These are phyloP conservation scores for Sarcodon sp. DNA, from an alignment of 768 basidiomycete species.

Conservation along the genomic window DNA sequence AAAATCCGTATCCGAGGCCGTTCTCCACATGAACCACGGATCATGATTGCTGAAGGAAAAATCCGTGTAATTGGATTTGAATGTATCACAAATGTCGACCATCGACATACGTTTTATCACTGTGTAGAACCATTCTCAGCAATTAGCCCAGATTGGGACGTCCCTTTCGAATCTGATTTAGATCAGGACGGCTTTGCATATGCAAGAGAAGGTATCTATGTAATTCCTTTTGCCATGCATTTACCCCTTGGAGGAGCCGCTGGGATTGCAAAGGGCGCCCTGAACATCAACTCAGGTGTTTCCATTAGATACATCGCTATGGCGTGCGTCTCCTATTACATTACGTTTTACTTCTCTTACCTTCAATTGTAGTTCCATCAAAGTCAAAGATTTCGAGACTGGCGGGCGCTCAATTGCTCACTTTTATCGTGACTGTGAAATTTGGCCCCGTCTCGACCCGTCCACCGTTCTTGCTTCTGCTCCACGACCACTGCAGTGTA, in stretches of 20 bases:
- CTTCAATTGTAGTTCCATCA: constrained; percentile 40
- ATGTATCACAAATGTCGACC: constrained; percentile 39
- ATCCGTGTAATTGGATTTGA: constrained; percentile 81
- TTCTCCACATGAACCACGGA: constrained; percentile 38
- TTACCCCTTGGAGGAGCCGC: constrained; percentile 42
- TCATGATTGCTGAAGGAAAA: constrained; percentile 64
- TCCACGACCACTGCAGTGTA: constrained; percentile 43
- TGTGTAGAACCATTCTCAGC: constrained; percentile 41
- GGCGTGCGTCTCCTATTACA: constrained; percentile 33
- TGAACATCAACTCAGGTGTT: constrained; percentile 43
- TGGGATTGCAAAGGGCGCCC: constrained; percentile 44
- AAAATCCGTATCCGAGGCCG: constrained; percentile 49
- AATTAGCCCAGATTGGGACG: constrained; percentile 30
- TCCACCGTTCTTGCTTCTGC: constrained; percentile 46
- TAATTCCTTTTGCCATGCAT: constrained; percentile 59
- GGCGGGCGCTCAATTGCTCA: constrained; percentile 68
- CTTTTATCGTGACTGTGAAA: constrained; percentile 73
- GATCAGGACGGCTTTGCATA: constrained; percentile 52
- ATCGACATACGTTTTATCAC: constrained; percentile 78
- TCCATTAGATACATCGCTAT: constrained; percentile 71
- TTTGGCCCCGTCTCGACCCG: constrained; percentile 69
- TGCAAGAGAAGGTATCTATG: constrained; percentile 54
- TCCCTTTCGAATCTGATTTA: constrained; percentile 27
- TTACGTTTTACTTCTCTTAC: background rate
- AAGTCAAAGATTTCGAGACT: constrained; percentile 54